Evolutionary conservation across 805 yeast genomes (phyloP).

Genomic region (Saturnispora mendoncae): DNA sequence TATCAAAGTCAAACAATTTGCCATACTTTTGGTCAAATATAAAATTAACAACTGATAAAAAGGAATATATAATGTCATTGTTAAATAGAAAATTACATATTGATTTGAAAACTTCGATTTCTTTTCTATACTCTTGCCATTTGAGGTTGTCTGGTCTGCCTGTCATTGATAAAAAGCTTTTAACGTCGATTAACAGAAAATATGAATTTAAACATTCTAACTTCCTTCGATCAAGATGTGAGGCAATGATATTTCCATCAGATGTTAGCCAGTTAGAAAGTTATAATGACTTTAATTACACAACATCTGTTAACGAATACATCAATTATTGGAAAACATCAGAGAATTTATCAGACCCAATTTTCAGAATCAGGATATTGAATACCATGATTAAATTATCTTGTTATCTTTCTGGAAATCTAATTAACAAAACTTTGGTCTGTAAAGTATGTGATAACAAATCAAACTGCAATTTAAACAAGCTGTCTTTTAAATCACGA

Average conservation of each 20-base stretch:
- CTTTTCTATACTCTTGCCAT: not conserved
- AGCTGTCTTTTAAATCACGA: slow-evolving; percentile 20
- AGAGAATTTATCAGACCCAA: not conserved
- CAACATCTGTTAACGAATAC: slow-evolving; percentile 5
- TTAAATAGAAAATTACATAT: slow-evolving; percentile 3
- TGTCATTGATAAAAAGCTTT: not conserved
- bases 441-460: slow-evolving; percentile 34
- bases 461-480: slow-evolving; percentile 13
- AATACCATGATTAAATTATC: slow-evolving; percentile 35
- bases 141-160: not conserved
- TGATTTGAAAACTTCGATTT: slow-evolving; percentile 8
- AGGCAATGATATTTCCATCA: not conserved
- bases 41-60: slow-evolving; percentile 13
- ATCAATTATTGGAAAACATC: slow-evolving; percentile 3
- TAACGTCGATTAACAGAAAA: not conserved
- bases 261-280: not conserved
- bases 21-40: slow-evolving; percentile 19
- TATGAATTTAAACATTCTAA: slow-evolving; percentile 2
- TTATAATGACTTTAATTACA: slow-evolving; percentile 3
- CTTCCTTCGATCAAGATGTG: not conserved
- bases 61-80: slow-evolving; percentile 1
- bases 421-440: slow-evolving; percentile 22
- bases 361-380: slow-evolving; percentile 19
- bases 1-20: slow-evolving; percentile 14
- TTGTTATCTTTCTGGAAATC: slow-evolving; percentile 34